phyloP scores from a whole-genome alignment of 805 yeast species.

The Nakazawaea molendinolei region DNA sequence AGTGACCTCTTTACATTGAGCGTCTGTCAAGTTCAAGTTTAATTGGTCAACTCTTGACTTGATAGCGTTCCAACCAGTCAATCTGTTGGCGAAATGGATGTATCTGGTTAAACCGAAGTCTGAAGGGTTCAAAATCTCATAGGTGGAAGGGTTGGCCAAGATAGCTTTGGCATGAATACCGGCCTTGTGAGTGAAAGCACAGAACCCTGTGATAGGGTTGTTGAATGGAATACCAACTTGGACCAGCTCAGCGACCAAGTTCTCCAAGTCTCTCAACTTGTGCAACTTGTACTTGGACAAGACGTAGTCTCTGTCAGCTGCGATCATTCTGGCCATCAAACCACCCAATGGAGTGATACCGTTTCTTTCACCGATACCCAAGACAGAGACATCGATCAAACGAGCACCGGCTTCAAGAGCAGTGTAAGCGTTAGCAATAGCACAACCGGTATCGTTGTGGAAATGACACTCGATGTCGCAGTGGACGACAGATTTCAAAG shows the following conservation, averaged over 20 bases:
- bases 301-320: slow-evolving; percentile 95
- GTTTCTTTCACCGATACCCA: slow-evolving; percentile 98
- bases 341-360: slow-evolving; percentile 98
- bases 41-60: slow-evolving; percentile 96
- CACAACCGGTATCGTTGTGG: slow-evolving; percentile 99
- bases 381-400: slow-evolving; percentile 88
- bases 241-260: slow-evolving; percentile 93
- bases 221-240: slow-evolving; percentile 96
- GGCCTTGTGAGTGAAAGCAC: slow-evolving; percentile 99
- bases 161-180: slow-evolving; percentile 99
- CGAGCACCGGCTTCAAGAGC: slow-evolving; percentile 97
- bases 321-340: slow-evolving; percentile 98
- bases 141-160: slow-evolving; percentile 97
- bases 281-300: slow-evolving; percentile 90
- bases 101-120: slow-evolving; percentile 96
- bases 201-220: slow-evolving; percentile 98
- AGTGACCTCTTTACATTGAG: slow-evolving; percentile 93
- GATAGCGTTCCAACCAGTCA: slow-evolving; percentile 99
- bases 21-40: slow-evolving; percentile 83
- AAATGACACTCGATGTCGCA: slow-evolving; percentile 98
- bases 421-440: slow-evolving; percentile 97
- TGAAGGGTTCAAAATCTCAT: slow-evolving; percentile 89
- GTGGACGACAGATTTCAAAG: slow-evolving; percentile 85
- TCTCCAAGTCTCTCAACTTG: slow-evolving; percentile 92
- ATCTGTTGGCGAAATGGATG: slow-evolving; percentile 95